A percentile compares a stretch with the other conserved stretches of the same genome.
Conservation (phyloP, 805 yeast species). For the Metschnikowia kunwiensis region DNA sequence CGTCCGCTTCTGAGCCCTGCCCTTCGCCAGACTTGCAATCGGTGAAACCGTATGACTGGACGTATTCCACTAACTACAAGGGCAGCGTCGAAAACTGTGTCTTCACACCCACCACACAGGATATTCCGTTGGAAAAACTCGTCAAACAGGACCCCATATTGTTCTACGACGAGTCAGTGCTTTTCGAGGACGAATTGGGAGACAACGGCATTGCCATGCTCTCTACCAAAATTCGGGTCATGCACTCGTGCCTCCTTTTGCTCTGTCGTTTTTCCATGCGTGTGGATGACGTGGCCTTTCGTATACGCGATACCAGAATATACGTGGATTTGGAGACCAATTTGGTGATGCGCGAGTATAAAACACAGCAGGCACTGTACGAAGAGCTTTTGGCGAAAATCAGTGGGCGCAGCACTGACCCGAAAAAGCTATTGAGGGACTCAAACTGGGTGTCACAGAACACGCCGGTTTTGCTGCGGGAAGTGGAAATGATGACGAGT, state of each 20-base stretch:
- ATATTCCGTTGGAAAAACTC: slow-evolving; percentile 69
- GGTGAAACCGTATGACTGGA: slow-evolving; percentile 93
- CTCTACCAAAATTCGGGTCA: slow-evolving; percentile 79
- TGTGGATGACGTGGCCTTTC: slow-evolving; percentile 83
- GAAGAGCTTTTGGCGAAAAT: slow-evolving; percentile 28
- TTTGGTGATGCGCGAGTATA: slow-evolving; percentile 70
- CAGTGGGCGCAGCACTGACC: slow-evolving; percentile 29
- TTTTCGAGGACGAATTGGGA: slow-evolving; percentile 93
- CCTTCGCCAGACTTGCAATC: slow-evolving; percentile 43
- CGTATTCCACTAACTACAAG: slow-evolving; percentile 76
- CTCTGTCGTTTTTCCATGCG: slow-evolving; percentile 78
- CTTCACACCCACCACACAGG: slow-evolving; percentile 22
- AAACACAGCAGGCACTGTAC: slow-evolving; percentile 49
- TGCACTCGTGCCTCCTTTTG: slow-evolving; percentile 74
- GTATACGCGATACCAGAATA: slow-evolving; percentile 81
- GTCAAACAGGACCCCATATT: slow-evolving; percentile 77
- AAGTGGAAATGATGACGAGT: slow-evolving; percentile 18
- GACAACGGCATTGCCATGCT: slow-evolving; percentile 89
- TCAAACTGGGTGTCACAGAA: slow-evolving; percentile 66
- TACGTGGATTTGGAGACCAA: slow-evolving; percentile 72
- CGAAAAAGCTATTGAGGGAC: slow-evolving; percentile 62
- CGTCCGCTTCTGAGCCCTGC: neutral
- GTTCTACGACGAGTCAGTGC: slow-evolving; percentile 82
- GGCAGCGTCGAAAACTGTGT: slow-evolving; percentile 47
- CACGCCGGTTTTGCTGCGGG: slow-evolving; percentile 43